Base-by-base conservation (phyloP, 768 basidiomycete species). In the Boletus vinaceobasis region DNA sequence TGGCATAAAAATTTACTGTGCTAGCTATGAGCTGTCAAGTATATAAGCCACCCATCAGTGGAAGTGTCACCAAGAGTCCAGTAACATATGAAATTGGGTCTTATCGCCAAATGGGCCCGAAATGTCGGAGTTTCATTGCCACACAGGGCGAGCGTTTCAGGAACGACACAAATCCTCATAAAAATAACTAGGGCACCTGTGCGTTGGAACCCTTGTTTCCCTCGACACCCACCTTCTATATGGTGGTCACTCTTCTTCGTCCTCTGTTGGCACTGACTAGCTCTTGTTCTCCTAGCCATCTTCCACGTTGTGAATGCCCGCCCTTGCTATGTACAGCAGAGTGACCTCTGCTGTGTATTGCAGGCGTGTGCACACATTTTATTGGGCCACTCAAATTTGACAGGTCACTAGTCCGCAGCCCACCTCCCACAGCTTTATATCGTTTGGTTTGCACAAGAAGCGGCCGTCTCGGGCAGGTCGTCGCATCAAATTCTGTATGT, bases 321-420 rank as follows among this genome's bases (percentile, higher is more conserved):
- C 63, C 58, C 65, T 60, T 70, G 68, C 56, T 4, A 53, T 67
- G 58, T 57, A 56, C 60, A 55, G 42, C 57, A 53, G 61, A 64
- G 61, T 63, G 19, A 49, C 42, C 59, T 65, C 57, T 55, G 42
- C 58, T 60, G 65, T 67, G 65, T 32, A 61, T 56, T 48, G 57
- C 65, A 62, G 53, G 65, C 60, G 60, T 67, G 62, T 56, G 56
- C 63, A 66, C 62, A 55, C 56, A 50, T 49, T 40, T 52, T 53
- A 29, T 46, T 46, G 3, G 35, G 33, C 19, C 38, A n/a, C 37
- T 50, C 15, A 58, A 32, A 7, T 2, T 46, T 21, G 21, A 39
- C 46, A 59, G 58, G 37, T 36, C 42, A 43, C 23, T 8, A n/a
- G 21, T 13, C 5, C 3, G 15, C 23, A 19, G 9, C 29, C 1